phyloP scores from a whole-genome alignment of 2,329 filamentous ascomycete genomes.

The Chaetomium globosum region DNA sequence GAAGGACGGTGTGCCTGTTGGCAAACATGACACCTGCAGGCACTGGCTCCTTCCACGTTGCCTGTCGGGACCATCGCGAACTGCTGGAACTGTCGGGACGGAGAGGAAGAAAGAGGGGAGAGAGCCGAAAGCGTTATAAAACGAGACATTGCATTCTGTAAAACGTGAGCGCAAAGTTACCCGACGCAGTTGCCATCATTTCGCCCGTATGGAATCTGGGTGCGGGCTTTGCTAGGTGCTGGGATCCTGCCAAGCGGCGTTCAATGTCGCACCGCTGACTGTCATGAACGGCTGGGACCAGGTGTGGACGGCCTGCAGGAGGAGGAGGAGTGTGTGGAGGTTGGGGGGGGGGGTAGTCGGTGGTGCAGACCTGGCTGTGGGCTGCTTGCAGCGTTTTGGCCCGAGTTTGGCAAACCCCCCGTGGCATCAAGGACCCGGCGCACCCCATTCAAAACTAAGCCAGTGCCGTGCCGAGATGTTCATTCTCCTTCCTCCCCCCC shows the following conservation, averaged over 20 bases:
- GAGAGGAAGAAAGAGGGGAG: neutral
- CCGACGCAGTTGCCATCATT: neutral
- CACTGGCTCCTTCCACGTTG: slow-evolving; percentile 1
- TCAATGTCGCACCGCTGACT: slow-evolving; percentile 16
- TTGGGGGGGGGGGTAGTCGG: slow-evolving; percentile 25
- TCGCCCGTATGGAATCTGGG: neutral
- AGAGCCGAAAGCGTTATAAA: neutral
- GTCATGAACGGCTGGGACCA: slow-evolving; percentile 23
- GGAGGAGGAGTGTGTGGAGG: slow-evolving; percentile 22
- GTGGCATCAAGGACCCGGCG: slow-evolving; percentile 25
- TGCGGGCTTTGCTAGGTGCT: neutral
- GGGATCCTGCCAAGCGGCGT: slow-evolving; percentile 13
- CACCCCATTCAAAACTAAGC: slow-evolving; percentile 44
- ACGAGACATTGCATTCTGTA: neutral
- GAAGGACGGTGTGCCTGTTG: slow-evolving; percentile 15
- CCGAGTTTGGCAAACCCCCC: slow-evolving; percentile 13
- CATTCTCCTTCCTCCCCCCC: slow-evolving; percentile 40
- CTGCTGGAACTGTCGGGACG: neutral
- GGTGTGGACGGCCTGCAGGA: slow-evolving; percentile 24
- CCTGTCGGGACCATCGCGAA: neutral
- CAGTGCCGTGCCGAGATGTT: slow-evolving; percentile 34
- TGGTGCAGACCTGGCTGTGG: slow-evolving; percentile 20
- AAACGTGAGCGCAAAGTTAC: neutral
- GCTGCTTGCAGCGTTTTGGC: slow-evolving; percentile 15
- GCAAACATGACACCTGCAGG: neutral